Evolutionary conservation across 2,329 filamentous ascomycete genomes (phyloP).

Genomic region (Botrytis tulipae): DNA sequence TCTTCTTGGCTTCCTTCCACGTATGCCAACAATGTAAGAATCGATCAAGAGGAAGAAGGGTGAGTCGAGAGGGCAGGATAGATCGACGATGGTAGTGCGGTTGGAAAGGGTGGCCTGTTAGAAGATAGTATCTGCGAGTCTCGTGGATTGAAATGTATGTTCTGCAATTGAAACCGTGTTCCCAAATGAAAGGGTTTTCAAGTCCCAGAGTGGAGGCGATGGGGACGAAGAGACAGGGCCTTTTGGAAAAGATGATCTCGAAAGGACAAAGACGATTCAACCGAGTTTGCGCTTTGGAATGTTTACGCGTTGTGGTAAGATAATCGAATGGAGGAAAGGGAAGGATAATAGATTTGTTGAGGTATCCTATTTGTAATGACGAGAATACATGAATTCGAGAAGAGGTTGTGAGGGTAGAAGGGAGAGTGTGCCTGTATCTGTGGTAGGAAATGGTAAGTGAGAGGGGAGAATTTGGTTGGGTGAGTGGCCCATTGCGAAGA

Average conservation of each 20-base stretch:
- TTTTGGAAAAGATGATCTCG: constrained; percentile 16
- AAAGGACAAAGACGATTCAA: constrained; percentile 21
- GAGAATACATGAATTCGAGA: constrained; percentile 1
- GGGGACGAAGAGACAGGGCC: constrained; percentile 11
- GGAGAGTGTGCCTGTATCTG: background rate
- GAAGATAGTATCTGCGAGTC: constrained; percentile 8
- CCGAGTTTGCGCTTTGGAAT: constrained; percentile 23
- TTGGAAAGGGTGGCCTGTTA: background rate
- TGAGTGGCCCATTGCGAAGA: constrained; percentile 17
- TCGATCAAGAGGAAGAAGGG: constrained; percentile 6
- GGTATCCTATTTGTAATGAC: constrained; percentile 15
- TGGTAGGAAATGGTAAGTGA: constrained; percentile 3
- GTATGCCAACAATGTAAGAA: constrained; percentile 13
- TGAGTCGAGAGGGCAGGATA: background rate
- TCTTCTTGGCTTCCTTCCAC: constrained; percentile 6
- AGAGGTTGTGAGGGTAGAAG: background rate
- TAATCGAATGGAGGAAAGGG: constrained; percentile 4
- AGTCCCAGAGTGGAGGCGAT: constrained; percentile 20
- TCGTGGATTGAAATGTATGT: constrained; percentile 9
- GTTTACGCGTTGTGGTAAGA: constrained; percentile 15
- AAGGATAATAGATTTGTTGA: constrained; percentile 5
- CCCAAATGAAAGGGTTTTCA: constrained; percentile 21
- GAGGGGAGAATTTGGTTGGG: constrained; percentile 16
- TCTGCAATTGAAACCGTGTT: constrained; percentile 21
- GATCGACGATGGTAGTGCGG: constrained; percentile 3